These are phyloP conservation scores for Leccinum ochraceum DNA, from an alignment of 768 basidiomycete species.

Conservation along the genomic window DNA sequence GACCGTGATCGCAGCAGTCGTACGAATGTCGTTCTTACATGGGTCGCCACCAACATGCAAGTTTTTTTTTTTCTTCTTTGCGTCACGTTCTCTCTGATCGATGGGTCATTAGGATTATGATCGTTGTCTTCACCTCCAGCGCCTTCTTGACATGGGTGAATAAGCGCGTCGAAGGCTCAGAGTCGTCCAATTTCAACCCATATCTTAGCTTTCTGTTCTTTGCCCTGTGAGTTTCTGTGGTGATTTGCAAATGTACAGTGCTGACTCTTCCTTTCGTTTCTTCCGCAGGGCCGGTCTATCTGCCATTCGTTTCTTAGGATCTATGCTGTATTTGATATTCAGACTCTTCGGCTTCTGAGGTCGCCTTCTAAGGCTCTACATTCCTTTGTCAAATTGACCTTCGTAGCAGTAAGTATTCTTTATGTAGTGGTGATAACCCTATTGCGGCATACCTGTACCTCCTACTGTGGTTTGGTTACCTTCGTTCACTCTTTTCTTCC, in stretches of 20 bases:
- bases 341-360: slow-evolving; percentile 54
- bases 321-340: slow-evolving; percentile 75
- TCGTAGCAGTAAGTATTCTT: slow-evolving; percentile 7
- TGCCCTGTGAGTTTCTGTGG: slow-evolving; percentile 43
- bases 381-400: slow-evolving; percentile 6
- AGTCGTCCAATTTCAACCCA: slow-evolving; percentile 75
- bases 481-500: slow-evolving; percentile 4
- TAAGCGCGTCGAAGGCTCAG: slow-evolving; percentile 49
- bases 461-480: slow-evolving; percentile 1
- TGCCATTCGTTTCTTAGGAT: slow-evolving; percentile 78
- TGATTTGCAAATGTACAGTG: background rate
- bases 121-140: slow-evolving; percentile 72
- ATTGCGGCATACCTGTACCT: slow-evolving; percentile 19
- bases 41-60: slow-evolving; percentile 86
- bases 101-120: slow-evolving; percentile 52
- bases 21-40: slow-evolving; percentile 81
- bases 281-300: slow-evolving; percentile 69
- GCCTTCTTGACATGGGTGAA: slow-evolving; percentile 77
- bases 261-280: slow-evolving; percentile 7
- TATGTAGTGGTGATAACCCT: slow-evolving; percentile 5
- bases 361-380: background rate
- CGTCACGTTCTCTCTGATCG: background rate
- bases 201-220: slow-evolving; percentile 84
- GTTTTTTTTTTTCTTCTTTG: slow-evolving; percentile 23
- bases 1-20: slow-evolving; percentile 84